These are phyloP conservation scores for Apiospora arundinis DNA, from an alignment of 2,329 filamentous ascomycete species.

Conservation along the genomic window DNA sequence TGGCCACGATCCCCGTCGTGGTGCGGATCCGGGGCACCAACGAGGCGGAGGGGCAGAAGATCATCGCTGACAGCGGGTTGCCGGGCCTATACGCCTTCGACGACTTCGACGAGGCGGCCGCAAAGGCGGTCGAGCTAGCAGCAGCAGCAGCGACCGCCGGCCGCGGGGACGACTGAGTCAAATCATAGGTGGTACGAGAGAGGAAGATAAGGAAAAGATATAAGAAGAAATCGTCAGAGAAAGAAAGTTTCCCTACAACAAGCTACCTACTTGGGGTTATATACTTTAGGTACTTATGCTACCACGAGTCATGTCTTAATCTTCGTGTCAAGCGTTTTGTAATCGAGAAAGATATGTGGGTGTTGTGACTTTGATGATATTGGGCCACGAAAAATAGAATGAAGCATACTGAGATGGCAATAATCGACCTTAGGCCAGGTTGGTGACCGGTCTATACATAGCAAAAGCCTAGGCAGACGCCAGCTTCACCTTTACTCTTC, in stretches of 20 bases:
- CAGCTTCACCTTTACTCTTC: background rate
- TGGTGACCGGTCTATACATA: background rate
- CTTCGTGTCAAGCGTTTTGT: background rate
- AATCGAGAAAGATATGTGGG: background rate
- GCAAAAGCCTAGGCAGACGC: background rate
- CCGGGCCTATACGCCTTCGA: constrained; percentile 71
- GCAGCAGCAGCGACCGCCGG: no score
- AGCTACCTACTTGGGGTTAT: background rate
- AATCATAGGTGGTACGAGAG: background rate
- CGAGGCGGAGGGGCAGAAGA: constrained; percentile 71
- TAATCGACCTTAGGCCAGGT: background rate
- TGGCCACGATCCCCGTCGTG: constrained; percentile 69
- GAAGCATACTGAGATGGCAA: background rate
- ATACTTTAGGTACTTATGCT: background rate
- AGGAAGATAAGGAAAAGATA: no score
- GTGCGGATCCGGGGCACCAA: constrained; percentile 79
- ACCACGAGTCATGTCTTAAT: background rate
- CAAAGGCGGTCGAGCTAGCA: constrained; percentile 68
- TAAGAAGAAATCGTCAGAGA: no score
- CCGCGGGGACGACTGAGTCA: background rate
- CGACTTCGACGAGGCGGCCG: constrained; percentile 75
- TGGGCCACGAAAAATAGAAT: background rate
- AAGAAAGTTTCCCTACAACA: no score
- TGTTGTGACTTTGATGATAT: background rate
- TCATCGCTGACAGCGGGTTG: constrained; percentile 73